Evolutionary conservation across 305 asterid species (phyloP).

Genomic region (Fraxinus ornus): DNA sequence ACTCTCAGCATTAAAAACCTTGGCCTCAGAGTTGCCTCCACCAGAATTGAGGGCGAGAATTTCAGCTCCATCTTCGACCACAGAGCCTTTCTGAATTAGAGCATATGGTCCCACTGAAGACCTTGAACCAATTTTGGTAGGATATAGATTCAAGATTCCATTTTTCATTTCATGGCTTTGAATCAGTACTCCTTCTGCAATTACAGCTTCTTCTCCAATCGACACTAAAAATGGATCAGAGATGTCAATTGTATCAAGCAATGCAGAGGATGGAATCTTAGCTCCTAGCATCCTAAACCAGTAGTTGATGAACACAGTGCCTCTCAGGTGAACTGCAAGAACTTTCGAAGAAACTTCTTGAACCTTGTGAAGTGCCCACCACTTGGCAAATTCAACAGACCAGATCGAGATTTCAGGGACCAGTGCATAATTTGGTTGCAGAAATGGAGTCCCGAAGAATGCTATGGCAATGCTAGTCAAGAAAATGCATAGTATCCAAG

Average conservation of each 20-base stretch:
- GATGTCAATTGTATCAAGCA: slow-evolving; percentile 55
- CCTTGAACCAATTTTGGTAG: slow-evolving; percentile 49
- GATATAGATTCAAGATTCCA: slow-evolving; percentile 49
- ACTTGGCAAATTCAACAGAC: slow-evolving; percentile 47
- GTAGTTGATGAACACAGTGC: slow-evolving; percentile 61
- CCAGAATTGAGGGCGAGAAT: slow-evolving; percentile 37
- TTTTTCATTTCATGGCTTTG: slow-evolving; percentile 70
- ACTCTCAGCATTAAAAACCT: slow-evolving; percentile 12
- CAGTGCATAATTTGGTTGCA: slow-evolving; percentile 54
- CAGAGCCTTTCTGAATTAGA: slow-evolving; percentile 51
- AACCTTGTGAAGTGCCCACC: slow-evolving; percentile 71
- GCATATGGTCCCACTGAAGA: slow-evolving; percentile 67
- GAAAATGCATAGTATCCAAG: slow-evolving; percentile 56
- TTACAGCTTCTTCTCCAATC: slow-evolving; percentile 52
- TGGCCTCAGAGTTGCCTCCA: slow-evolving; percentile 22
- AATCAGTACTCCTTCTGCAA: slow-evolving; percentile 69
- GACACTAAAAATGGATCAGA: slow-evolving; percentile 64
- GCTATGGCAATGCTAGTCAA: slow-evolving; percentile 43
- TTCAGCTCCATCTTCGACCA: slow-evolving; percentile 49
- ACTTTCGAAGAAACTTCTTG: slow-evolving; percentile 62
- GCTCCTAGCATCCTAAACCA: slow-evolving; percentile 72
- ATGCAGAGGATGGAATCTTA: slow-evolving; percentile 46
- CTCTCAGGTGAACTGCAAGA: slow-evolving; percentile 63
- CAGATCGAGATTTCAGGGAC: slow-evolving; percentile 44
- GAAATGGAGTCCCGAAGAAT: slow-evolving; percentile 46